Evolutionary conservation across 2,329 filamentous ascomycete genomes (phyloP), one percentile per base, ranked within the genome.

Genomic region (Triangularia setosa): DNA sequence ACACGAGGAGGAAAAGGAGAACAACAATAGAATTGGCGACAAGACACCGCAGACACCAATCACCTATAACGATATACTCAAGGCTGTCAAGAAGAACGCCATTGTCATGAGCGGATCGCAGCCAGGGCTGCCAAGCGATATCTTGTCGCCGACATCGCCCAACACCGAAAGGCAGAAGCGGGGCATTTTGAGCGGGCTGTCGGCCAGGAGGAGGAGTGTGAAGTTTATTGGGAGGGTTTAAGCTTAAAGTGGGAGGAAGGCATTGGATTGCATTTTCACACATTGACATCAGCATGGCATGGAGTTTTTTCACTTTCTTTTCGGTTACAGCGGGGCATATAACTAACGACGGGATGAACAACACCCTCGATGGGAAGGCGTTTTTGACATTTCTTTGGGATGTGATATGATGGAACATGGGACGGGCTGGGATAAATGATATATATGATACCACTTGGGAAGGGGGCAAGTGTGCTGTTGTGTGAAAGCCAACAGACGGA

Each of bases 61-160:
- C 28, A 82, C 77, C 6, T 83, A 83, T 72, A 79, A 80, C 56
- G 80, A 84, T 52, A 80, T 83, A 58, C 73, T 83, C 53, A 75
- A 71, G 67, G 73, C 76, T 0, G 77, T 80, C 40, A 79, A 78
- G 72, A 80, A 79, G 72, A 81, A 77, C 64, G 76, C 76, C 8
- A 70, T 72, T 21, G 69, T 73, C 55, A 65, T 72, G 35, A 67
- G 70, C 16, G 53, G 53, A 1, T 48, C 57, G 30, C 23, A 24
- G 27, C 18, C 30, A 35, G 68, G 58, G 23, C 66, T 60, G 21
- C 66, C 61, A 53, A 67, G 58, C 68, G 44, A 68, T 64, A 63
- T 62, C 60, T 35, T 70, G 23, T 69, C 70, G 14, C 67, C 72
- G 5, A 63, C 63, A 14, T 64, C 66, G 4, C 63, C 69, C n/a